Evolutionary conservation across 345 rosid species (phyloP), one percentile per base, ranked within the genome.

Genomic region (Sonneratia alba): DNA sequence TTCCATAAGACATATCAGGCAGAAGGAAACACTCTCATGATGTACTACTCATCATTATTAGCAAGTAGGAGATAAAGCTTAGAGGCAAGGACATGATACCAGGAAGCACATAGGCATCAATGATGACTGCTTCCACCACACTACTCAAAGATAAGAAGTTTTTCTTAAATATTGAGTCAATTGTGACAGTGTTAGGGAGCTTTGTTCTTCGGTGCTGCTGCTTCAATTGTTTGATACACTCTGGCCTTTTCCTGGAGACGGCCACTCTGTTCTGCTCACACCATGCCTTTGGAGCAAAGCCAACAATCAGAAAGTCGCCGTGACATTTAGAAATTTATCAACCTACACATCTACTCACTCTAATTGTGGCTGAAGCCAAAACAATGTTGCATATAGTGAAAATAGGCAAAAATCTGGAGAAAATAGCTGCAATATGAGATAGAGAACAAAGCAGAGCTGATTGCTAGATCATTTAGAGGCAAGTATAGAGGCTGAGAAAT

Each of bases 131-230:
- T 82, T 95, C 99, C 82, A 95, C 79, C 73, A 87, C 86, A 47
- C 93, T 88, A 63, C 70, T 85, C 73, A 85, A 75, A 4, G 93
- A 88, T 74, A 95, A 55, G 72, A 92, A 95, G 32, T 88, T 90
- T 86, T 95, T 92, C 85, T 95, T 95, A 36, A 84, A 84, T 38
- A 92, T 82, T 16, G 93, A 89, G 74, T 90, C 99, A 6, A 95
- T 82, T 0, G 94, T 86, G 65, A 92, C 90, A 0, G 93, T 88
- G 64, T 84, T 92, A 11, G 86, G 87, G 48, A 89, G 91, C 76
- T 86, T 92, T 53, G 77, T 66, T 78, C 99, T 88, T 77, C 80
- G 77, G 70, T 92, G 88, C 65, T 85, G 81, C 83, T 75, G 89
- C 79, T 79, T 85, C 87, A 89, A 74, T 75, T 80, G 89, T 76